These are phyloP conservation scores for Trichoderma breve DNA, from an alignment of 2,329 filamentous ascomycete species.

Conservation along the genomic window DNA sequence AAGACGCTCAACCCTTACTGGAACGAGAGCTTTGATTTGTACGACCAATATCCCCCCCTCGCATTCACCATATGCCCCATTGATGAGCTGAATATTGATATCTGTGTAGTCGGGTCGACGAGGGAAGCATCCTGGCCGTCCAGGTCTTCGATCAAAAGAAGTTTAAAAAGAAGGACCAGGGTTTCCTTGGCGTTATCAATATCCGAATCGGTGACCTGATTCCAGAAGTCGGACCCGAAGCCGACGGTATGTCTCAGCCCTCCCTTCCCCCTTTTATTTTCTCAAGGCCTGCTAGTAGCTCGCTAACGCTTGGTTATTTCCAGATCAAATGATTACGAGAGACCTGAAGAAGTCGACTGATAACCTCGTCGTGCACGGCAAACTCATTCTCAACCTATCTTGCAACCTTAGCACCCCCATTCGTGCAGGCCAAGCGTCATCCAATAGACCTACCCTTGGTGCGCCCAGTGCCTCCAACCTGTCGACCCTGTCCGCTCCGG, in stretches of 20 bases:
- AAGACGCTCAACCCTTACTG: slow-evolving; percentile 99
- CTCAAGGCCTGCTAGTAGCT: neutral
- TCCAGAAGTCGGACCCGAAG: slow-evolving; percentile 75
- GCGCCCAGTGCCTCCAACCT: slow-evolving; percentile 44
- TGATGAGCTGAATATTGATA: slow-evolving; percentile 2
- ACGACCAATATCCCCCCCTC: slow-evolving; percentile 39
- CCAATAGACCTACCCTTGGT: slow-evolving; percentile 47
- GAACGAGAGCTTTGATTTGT: slow-evolving; percentile 99
- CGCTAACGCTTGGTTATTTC: slow-evolving; percentile 27
- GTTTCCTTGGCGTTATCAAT: slow-evolving; percentile 96
- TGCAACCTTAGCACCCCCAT: slow-evolving; percentile 78
- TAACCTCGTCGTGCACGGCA: slow-evolving; percentile 95
- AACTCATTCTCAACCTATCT: slow-evolving; percentile 93
- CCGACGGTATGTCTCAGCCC: slow-evolving; percentile 68
- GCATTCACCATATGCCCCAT: neutral
- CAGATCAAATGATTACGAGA: slow-evolving; percentile 96
- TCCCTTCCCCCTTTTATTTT: neutral
- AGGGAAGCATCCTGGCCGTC: slow-evolving; percentile 94
- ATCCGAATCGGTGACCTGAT: slow-evolving; percentile 93
- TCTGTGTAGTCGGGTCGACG: slow-evolving; percentile 71
- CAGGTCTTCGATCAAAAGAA: slow-evolving; percentile 99
- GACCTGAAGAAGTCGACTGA: slow-evolving; percentile 98
- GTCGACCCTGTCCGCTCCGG: slow-evolving; percentile 44
- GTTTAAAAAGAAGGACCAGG: slow-evolving; percentile 99
- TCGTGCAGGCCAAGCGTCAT: slow-evolving; percentile 47